A percentile compares a stretch with the other conserved stretches of the same genome.
Conservation (phyloP, 352 stramenopile genomes). For the Aphanomyces stellatus region DNA sequence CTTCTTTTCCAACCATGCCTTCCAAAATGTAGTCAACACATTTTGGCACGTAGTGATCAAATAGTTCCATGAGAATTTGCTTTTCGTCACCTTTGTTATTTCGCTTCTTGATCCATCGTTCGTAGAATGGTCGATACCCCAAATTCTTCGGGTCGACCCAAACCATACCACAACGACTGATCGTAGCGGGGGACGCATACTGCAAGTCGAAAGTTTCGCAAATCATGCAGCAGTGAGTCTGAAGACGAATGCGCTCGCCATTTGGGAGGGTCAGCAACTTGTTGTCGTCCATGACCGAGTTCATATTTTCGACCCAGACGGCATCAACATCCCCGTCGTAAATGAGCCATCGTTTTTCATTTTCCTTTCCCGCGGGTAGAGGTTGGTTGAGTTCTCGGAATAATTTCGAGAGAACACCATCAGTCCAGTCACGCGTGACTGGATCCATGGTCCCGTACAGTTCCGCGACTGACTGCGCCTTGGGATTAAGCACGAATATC, state of each 20-base stretch:
- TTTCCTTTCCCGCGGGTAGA: constrained; percentile 81
- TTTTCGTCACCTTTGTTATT: constrained; percentile 53
- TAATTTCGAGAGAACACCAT: constrained; percentile 91
- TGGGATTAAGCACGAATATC: constrained; percentile 92
- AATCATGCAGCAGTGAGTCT: constrained; percentile 89
- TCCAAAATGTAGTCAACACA: constrained; percentile 92
- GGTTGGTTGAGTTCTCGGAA: constrained; percentile 93
- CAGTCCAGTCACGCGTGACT: constrained; percentile 93
- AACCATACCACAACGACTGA: constrained; percentile 94
- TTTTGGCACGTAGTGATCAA: constrained; percentile 90
- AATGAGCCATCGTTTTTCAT: constrained; percentile 92
- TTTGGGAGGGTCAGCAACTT: constrained; percentile 93
- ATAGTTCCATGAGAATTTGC: constrained; percentile 67
- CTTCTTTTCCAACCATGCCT: constrained; percentile 78
- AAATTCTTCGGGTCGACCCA: constrained; percentile 96
- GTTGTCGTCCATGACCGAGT: constrained; percentile 97
- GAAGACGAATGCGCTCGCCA: constrained; percentile 90
- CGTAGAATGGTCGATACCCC: constrained; percentile 91
- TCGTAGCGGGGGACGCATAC: constrained; percentile 92
- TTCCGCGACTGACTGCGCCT: constrained; percentile 89
- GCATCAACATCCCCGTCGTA: constrained; percentile 95
- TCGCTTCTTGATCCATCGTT: constrained; percentile 90
- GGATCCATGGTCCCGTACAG: constrained; percentile 94
- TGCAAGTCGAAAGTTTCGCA: constrained; percentile 95
- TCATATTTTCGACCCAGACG: constrained; percentile 97